These are phyloP conservation scores for Fusarium bulbicola DNA, from an alignment of 2,329 filamentous ascomycete genomes.

Conservation along the genomic window DNA sequence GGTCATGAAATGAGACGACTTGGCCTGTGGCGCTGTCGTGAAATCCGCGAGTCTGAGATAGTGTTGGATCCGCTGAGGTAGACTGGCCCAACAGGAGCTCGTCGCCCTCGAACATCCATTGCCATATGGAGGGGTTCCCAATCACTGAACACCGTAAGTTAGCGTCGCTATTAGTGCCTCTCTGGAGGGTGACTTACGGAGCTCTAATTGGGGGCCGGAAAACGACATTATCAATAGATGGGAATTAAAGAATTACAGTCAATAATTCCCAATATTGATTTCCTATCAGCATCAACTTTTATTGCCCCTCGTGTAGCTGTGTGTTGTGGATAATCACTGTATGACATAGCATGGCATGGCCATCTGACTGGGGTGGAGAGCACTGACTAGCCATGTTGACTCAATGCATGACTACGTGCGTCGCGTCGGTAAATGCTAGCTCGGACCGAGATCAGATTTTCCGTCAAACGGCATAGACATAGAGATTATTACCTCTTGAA, in stretches of 20 bases:
- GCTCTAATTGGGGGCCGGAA: neutral
- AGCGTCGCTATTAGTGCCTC: neutral
- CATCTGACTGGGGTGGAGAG: neutral
- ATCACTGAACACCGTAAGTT: accelerated
- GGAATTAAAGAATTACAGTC: neutral
- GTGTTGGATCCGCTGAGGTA: neutral
- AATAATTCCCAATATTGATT: neutral
- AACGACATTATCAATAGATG: neutral
- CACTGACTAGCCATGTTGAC: neutral
- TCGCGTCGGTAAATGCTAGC: too few relatives aligned
- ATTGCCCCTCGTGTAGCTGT: neutral
- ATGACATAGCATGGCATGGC: neutral
- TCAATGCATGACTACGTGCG: neutral
- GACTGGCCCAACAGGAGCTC: neutral
- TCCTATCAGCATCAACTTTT: neutral
- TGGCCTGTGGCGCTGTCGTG: neutral
- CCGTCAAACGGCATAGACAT: neutral
- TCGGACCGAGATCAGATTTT: neutral
- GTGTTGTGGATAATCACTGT: accelerated
- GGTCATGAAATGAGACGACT: neutral
- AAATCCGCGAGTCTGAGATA: neutral
- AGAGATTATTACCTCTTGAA: neutral
- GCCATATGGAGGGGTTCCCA: neutral
- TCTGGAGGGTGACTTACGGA: neutral
- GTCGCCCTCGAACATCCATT: neutral